These are phyloP conservation scores for Fusarium continuum DNA, from an alignment of 2,329 filamentous ascomycete genomes.

Conservation along the genomic window DNA sequence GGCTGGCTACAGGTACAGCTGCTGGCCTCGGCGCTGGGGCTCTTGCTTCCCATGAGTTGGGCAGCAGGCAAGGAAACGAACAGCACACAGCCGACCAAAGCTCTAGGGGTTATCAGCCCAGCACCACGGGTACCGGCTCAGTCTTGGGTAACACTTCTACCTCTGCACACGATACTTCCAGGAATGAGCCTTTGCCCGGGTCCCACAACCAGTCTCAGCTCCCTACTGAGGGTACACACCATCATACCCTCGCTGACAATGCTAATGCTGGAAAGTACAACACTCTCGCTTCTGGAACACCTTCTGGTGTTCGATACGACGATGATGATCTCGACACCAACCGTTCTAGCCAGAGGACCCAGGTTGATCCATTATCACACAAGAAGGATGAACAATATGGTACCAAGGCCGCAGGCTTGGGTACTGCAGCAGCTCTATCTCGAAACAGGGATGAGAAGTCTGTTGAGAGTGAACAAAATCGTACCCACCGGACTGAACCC, in stretches of 20 bases:
- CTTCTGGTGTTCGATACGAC: constrained; percentile 21
- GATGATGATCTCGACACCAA: background rate
- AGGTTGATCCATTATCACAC: background rate
- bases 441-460: background rate
- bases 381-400: background rate
- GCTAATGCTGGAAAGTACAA: constrained; percentile 38
- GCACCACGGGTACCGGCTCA: background rate
- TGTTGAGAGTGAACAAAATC: background rate
- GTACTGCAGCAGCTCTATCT: background rate
- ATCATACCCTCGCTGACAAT: background rate
- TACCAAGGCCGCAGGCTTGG: background rate
- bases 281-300: constrained; percentile 31
- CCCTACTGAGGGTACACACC: background rate
- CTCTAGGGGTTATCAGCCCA: background rate
- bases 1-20: background rate
- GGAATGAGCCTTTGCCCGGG: background rate
- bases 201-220: background rate
- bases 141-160: too few species aligned
- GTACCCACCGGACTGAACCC: background rate
- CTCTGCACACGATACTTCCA: background rate
- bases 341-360: background rate
- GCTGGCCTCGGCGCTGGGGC: constrained; percentile 20
- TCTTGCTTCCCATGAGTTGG: constrained; percentile 2
- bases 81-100: background rate
- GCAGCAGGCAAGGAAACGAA: background rate